Base-by-base conservation (phyloP, 768 basidiomycete species). In the Hydnomerulius pinastri region DNA sequence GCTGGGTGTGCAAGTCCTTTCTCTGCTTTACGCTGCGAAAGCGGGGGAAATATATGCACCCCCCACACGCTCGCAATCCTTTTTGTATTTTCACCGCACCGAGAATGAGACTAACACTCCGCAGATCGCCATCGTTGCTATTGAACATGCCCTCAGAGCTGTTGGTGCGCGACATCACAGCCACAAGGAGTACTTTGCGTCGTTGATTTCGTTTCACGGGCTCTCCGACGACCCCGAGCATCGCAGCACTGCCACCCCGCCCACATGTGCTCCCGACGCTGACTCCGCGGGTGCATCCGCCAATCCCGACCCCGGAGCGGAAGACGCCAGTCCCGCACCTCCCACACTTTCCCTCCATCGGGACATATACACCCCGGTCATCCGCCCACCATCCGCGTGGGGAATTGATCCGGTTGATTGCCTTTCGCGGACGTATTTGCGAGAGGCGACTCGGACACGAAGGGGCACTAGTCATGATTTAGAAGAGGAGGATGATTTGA, bases 141-240 rank as follows among this genome's bases (percentile, higher is more conserved):
- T 87, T 39, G 65, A 72, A 17, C 76, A 77, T 37, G 82, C 79
- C 9, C 57, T 84, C 35, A 71, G 75, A 17, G 71, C 76, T 40
- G 70, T 80, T 61, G 80, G 78, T 2, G 62, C 72, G 18, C 59
- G 65, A 10, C 60, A 62, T 38, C 54, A 64, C 13, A 72, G 62
- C 58, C 76, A 74, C 56, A 65, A 70, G 25, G 55, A 61, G n/a
- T 73, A 77, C 61, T 77, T 83, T 46, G 58, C 68, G 18, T 59
- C 62, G 27, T 54, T 79, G 10, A 46, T 71, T 32, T 49, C 38
- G 23, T 38, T 52, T 6, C 55, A 59, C 18, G 57, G 35, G 5
- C 39, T 8, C 13, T 33, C 33, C n/a, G 23, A 21, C 12, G 41
- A 45, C 33, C n/a, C 33, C 33, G 8, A 35, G n/a, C 4, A 15